phyloP scores from a whole-genome alignment of 139 green algal species.

The Chlorella sorokiniana region DNA sequence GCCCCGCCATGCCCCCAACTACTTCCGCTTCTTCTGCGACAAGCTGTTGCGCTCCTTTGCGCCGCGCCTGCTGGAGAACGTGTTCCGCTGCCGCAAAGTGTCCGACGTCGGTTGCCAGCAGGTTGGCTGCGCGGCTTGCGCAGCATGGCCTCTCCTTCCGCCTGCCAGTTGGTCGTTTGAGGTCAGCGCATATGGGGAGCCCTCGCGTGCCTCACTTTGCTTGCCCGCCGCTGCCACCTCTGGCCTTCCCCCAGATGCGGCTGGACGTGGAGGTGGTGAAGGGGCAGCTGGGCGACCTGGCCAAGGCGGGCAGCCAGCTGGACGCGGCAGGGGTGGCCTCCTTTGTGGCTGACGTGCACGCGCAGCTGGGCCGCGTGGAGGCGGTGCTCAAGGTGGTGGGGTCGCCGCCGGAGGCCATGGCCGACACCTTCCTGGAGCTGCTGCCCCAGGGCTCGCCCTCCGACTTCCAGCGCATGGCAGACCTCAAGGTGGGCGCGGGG shows the following conservation, averaged over 20 bases:
- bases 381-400: constrained; percentile 80
- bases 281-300: constrained; percentile 50
- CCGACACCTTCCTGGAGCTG: constrained; percentile 79
- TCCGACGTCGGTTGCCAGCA: constrained; percentile 60
- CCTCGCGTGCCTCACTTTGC: not conserved
- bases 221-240: not conserved
- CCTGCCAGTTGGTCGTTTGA: not conserved
- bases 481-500: constrained; percentile 66
- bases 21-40: constrained; percentile 95
- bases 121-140: not conserved
- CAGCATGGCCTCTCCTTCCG: not conserved
- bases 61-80: constrained; percentile 73
- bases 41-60: constrained; percentile 91
- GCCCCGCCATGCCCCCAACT: constrained; percentile 64
- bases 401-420: constrained; percentile 66
- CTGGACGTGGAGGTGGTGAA: constrained; percentile 78
- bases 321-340: constrained; percentile 18
- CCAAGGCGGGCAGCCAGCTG: constrained; percentile 32
- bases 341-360: constrained; percentile 40
- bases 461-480: constrained; percentile 76
- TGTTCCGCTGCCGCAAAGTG: constrained; percentile 63
- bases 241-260: constrained; percentile 57
- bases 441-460: constrained; percentile 56
- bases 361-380: constrained; percentile 70
- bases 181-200: too few relatives aligned